phyloP scores from a whole-genome alignment of 2,329 filamentous ascomycete genomes.

The Cercospora sojina region DNA sequence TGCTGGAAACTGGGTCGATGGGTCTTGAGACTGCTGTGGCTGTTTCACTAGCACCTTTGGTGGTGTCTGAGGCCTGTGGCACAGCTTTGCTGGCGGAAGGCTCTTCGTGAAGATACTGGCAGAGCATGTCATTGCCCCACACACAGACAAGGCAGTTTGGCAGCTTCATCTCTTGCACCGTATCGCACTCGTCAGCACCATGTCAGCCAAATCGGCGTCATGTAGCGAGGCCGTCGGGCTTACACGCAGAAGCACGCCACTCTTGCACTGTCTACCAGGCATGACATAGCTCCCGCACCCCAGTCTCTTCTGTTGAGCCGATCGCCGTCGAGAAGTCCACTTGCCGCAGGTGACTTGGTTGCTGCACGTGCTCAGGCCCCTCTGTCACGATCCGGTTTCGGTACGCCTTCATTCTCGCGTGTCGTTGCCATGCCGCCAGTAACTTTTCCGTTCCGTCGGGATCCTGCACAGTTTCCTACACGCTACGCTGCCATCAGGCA shows the following conservation, averaged over 20 bases:
- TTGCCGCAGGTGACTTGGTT: slow-evolving; percentile 34
- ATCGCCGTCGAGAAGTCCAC: slow-evolving; percentile 9
- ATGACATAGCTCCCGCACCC: slow-evolving; percentile 36
- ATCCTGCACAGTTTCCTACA: slow-evolving; percentile 52
- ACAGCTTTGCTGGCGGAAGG: slow-evolving; percentile 7
- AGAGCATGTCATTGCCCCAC: slow-evolving; percentile 41
- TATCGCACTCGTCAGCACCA: slow-evolving; percentile 60
- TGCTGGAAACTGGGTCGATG: slow-evolving; percentile 37
- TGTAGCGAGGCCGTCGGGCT: slow-evolving; percentile 57
- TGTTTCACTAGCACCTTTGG: slow-evolving; percentile 36
- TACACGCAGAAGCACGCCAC: slow-evolving; percentile 46
- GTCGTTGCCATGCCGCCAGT: slow-evolving; percentile 5
- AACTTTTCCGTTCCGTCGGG: slow-evolving; percentile 37
- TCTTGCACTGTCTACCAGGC: slow-evolving; percentile 28
- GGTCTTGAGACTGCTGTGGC: slow-evolving; percentile 27
- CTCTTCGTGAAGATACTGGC: slow-evolving; percentile 21
- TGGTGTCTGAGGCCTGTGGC: slow-evolving; percentile 31
- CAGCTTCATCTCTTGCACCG: slow-evolving; percentile 37
- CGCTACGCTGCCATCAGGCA: slow-evolving; percentile 41
- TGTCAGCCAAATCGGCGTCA: slow-evolving; percentile 33
- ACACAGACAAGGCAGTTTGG: slow-evolving; percentile 44
- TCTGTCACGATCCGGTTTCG: slow-evolving; percentile 25
- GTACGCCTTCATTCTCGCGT: slow-evolving; percentile 26
- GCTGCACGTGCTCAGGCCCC: slow-evolving; percentile 22
- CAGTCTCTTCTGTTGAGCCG: slow-evolving; percentile 23